Evolutionary conservation across 2,329 filamentous ascomycete species (phyloP), one percentile per base, ranked within the genome.

Genomic region (Trichoderma sp.): DNA sequence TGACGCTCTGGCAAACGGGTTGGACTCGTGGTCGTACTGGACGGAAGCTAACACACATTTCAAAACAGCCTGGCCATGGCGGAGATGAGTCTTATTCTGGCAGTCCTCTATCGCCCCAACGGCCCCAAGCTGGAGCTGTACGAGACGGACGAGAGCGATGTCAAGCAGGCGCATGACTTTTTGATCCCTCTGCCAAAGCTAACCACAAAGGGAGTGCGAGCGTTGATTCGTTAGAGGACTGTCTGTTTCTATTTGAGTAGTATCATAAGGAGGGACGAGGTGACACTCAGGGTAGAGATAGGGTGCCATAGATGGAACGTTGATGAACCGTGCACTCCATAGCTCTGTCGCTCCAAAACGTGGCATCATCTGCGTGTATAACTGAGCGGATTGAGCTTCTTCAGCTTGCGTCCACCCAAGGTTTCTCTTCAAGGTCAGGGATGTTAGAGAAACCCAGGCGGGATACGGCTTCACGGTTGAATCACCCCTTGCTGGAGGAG

Each of bases 111-210:
- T 41, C 52, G 52, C 30, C 39, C 52, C 3, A 55, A 55, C 39
- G 52, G 52, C n/a, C 52, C 52, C 15, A 55, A 55, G 17, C 39
- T 55, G 17, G 52, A 55, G 34, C 34, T 55, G 12, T 55, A 55
- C 34, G 34, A 55, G 9, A 55, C 52, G 7, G 52, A 55, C 34
- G 52, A 55, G 34, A 55, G 52, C 34, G 52, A 55, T 55, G 52
- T 55, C 34, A 55, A 55, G 19, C 52, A 55, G 34, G 52, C 52
- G 30, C 52, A 55, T 41, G 52, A 55, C 52, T 55, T 55, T 15
- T 41, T 55, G 52, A 41, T 55, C 19, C 52, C 52, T 14, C 52
- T 55, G 15, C 52, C 52, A 26, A 55, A 55, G 19, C 52, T 55
- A 24, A 55, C 19, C 30, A 55, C 52, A 12, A 55, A 55, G 19